These are phyloP conservation scores for Sclerotinia nivalis DNA, from an alignment of 2,329 filamentous ascomycete genomes.

Conservation along the genomic window DNA sequence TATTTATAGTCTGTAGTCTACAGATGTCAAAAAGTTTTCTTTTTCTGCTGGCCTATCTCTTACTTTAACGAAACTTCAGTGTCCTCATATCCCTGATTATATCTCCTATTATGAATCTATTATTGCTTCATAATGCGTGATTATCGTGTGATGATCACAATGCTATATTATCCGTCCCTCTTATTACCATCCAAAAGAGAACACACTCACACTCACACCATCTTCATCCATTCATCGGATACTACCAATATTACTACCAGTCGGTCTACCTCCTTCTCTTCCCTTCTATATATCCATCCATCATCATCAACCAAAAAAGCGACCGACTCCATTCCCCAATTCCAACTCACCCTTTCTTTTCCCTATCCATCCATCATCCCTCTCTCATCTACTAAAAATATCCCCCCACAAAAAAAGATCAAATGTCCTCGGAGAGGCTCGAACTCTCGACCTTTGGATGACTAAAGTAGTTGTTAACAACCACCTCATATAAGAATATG, in stretches of 20 bases:
- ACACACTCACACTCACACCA: not conserved
- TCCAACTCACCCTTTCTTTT: not conserved
- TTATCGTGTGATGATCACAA: not conserved
- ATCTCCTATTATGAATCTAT: not conserved
- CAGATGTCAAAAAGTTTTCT: not conserved
- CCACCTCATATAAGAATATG: slow-evolving; percentile 33
- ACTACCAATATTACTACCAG: not conserved
- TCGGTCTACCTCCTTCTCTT: not conserved
- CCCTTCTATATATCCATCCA: not conserved
- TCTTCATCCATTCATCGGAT: not conserved
- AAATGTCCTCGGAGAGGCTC: slow-evolving; percentile 48
- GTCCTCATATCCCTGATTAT: not conserved
- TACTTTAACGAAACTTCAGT: not conserved
- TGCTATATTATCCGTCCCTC: not conserved
- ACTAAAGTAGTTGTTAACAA: slow-evolving; percentile 5
- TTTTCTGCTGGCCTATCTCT: not conserved
- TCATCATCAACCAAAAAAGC: too few species aligned
- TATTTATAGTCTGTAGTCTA: not conserved
- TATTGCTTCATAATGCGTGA: not conserved
- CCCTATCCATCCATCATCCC: not conserved
- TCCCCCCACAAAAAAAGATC: not conserved
- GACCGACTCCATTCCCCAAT: not conserved
- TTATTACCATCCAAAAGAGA: not conserved
- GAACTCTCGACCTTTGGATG: slow-evolving; percentile 54
- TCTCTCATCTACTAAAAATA: not conserved